These are phyloP conservation scores for Ganoderma resinaceum DNA, from an alignment of 1,284 basidiomycete genomes.

Conservation along the genomic window DNA sequence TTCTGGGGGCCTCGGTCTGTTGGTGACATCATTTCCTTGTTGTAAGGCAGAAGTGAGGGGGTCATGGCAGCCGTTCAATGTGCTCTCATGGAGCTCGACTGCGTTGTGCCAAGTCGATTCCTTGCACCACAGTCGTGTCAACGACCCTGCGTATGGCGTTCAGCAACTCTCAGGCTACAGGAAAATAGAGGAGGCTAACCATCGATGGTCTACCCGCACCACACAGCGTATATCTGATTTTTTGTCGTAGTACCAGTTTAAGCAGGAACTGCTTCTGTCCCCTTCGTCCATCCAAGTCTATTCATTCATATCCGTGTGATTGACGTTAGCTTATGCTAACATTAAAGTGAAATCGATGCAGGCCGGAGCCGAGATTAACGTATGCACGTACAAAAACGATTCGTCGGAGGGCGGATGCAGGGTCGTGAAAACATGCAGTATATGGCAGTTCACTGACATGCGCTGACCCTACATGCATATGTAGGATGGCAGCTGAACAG, in stretches of 20 bases:
- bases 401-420: not conserved
- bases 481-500: not conserved
- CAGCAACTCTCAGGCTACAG: not conserved
- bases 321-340: not conserved
- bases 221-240: not conserved
- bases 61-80: not conserved
- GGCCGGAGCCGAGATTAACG: not conserved
- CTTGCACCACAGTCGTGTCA: not conserved
- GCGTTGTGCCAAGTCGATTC: not conserved
- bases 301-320: not conserved
- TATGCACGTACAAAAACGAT: not conserved
- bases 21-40: not conserved
- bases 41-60: not conserved
- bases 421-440: not conserved
- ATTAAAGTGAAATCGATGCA: not conserved
- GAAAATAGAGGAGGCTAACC: not conserved
- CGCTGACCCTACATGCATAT: not conserved
- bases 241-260: not conserved
- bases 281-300: not conserved
- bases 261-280: not conserved
- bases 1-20: not conserved
- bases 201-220: not conserved
- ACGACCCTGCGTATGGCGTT: not conserved
- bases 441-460: not conserved
- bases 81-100: not conserved